Conservation (phyloP, 129 eudicot genomes). For the Centella asiatica region DNA sequence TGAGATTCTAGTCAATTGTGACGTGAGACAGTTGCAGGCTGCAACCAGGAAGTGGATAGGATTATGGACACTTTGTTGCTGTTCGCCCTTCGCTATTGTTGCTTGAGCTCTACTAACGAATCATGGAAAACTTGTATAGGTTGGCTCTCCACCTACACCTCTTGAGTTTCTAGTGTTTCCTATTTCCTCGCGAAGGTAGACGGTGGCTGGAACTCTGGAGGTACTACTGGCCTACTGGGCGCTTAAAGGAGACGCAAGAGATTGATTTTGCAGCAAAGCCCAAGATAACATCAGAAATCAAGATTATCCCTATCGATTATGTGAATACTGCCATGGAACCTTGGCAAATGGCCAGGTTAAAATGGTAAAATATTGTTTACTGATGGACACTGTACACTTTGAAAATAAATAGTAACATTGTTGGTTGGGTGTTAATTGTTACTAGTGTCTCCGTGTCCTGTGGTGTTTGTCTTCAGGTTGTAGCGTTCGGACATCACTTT, state of each 20-base stretch:
- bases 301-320: conserved; percentile 16
- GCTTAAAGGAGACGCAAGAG: conserved; percentile 25
- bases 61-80: conserved; percentile 19
- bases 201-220: conserved; percentile 20
- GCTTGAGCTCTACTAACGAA: conserved; percentile 17
- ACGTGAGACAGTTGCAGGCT: conserved; percentile 9
- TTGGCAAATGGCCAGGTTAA: too few species aligned
- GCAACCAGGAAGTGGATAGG: conserved; percentile 12
- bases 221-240: conserved; percentile 12
- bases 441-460: too few species aligned
- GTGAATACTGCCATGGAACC: too few species aligned
- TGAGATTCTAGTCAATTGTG: conserved; percentile 9
- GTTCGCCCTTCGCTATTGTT: conserved; percentile 16
- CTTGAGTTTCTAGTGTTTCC: conserved; percentile 16
- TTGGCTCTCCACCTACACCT: conserved; percentile 15
- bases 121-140: conserved; percentile 14
- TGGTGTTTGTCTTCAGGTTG: too few species aligned
- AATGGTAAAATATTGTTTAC: too few species aligned
- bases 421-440: too few species aligned
- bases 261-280: conserved; percentile 25
- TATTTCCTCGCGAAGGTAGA: conserved; percentile 16
- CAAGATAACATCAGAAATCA: conserved; percentile 20
- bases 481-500: too few species aligned
- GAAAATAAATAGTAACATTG: too few species aligned
- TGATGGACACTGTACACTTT: too few species aligned